Percentiles rank a stretch among this genome's conserved stretches.
These are phyloP conservation scores for Blepharisma undulans DNA, from an alignment of 169 alveolate genomes.

Conservation along the genomic window DNA sequence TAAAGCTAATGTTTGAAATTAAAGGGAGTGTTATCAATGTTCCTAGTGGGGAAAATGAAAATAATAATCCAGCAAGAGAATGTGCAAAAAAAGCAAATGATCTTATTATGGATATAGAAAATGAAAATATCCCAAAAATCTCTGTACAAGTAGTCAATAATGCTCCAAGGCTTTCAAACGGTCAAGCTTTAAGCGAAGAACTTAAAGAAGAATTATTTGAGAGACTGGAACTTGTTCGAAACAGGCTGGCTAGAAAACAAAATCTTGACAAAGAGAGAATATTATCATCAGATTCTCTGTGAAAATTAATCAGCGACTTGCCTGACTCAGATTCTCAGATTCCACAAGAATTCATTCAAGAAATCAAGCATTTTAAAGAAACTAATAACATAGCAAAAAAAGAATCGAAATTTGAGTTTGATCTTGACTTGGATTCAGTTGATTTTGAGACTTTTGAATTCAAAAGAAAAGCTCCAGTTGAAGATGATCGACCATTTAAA, in stretches of 20 bases:
- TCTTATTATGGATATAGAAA: neutral
- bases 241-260: neutral
- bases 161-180: neutral
- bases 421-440: neutral
- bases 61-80: neutral
- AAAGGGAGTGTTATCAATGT: neutral
- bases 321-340: neutral
- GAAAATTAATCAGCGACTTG: neutral
- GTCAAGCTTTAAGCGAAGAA: neutral
- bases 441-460: neutral
- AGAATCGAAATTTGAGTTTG: neutral
- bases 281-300: neutral
- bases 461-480: neutral
- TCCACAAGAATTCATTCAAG: neutral
- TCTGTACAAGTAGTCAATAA: neutral
- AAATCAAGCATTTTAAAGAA: neutral
- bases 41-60: neutral
- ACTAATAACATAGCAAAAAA: neutral
- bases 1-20: neutral
- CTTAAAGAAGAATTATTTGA: neutral
- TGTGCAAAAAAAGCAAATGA: neutral
- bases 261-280: neutral
- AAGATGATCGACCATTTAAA: neutral
- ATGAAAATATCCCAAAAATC: neutral
- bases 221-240: conserved; percentile 8